These are phyloP conservation scores for Pezicula radicicola DNA, from an alignment of 2,329 filamentous ascomycete genomes.

Conservation along the genomic window DNA sequence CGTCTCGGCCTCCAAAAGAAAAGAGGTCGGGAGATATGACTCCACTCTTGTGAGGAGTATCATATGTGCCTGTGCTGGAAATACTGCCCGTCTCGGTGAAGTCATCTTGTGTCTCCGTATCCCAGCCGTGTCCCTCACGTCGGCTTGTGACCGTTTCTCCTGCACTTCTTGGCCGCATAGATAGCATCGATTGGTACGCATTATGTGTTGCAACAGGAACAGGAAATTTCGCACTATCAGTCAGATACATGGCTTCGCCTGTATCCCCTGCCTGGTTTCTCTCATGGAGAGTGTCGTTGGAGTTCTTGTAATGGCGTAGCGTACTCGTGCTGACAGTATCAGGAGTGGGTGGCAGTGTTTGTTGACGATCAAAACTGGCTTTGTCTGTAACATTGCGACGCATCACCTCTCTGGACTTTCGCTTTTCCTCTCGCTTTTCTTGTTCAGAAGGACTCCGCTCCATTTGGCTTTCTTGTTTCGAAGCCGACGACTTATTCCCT, in stretches of 20 bases:
- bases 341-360: constrained; percentile 30
- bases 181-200: constrained; percentile 18
- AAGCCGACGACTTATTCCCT: constrained; percentile 9
- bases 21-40: constrained; percentile 21
- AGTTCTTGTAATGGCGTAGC: constrained; percentile 43
- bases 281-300: constrained; percentile 42
- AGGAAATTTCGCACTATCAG: constrained; percentile 17
- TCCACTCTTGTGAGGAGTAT: constrained; percentile 6
- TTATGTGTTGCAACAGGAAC: constrained; percentile 7
- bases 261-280: constrained; percentile 4
- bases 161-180: constrained; percentile 26
- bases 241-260: constrained; percentile 15
- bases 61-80: constrained; percentile 15
- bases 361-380: constrained; percentile 33
- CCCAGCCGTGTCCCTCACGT: constrained; percentile 31
- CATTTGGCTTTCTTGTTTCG: constrained; percentile 17
- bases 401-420: constrained; percentile 7
- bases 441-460: constrained; percentile 6
- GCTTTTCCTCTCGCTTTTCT: constrained; percentile 8
- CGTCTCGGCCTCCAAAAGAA: constrained; percentile 13
- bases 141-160: constrained; percentile 29
- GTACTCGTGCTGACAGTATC: constrained; percentile 30
- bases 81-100: constrained; percentile 23
- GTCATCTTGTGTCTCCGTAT: constrained; percentile 26
- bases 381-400: constrained; percentile 18